These are phyloP conservation scores for Blastobotrys terrestris DNA, from an alignment of 805 yeast species.

Conservation along the genomic window DNA sequence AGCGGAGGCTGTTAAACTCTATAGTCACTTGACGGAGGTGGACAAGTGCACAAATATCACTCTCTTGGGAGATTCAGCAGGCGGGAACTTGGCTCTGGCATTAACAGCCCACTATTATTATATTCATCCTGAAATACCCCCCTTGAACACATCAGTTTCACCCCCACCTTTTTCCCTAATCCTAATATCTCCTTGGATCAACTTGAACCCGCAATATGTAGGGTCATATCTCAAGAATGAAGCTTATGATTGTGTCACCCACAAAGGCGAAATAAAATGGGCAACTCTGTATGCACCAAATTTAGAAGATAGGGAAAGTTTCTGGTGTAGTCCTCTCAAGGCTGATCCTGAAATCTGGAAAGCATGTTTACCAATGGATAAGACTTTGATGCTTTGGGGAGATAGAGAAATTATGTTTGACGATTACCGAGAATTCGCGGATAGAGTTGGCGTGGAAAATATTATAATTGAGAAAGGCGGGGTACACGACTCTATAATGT, in stretches of 20 bases:
- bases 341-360: slow-evolving; percentile 10
- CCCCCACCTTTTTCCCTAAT: slow-evolving; percentile 9
- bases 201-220: slow-evolving; percentile 8
- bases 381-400: slow-evolving; percentile 10
- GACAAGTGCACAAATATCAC: slow-evolving; percentile 11
- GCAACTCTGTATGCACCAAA: slow-evolving; percentile 6
- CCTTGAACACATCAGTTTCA: not conserved
- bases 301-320: not conserved
- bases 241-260: slow-evolving; percentile 5
- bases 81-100: slow-evolving; percentile 13
- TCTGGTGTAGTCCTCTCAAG: slow-evolving; percentile 12
- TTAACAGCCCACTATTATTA: slow-evolving; percentile 10
- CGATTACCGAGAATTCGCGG: not conserved
- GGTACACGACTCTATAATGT: slow-evolving; percentile 1
- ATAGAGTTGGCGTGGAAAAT: not conserved
- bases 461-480: not conserved
- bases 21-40: slow-evolving; percentile 9
- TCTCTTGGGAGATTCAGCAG: slow-evolving; percentile 16
- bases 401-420: slow-evolving; percentile 11
- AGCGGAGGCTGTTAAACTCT: slow-evolving; percentile 9
- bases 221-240: slow-evolving; percentile 10
- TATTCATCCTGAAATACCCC: slow-evolving; percentile 5
- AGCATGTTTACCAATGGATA: slow-evolving; percentile 10
- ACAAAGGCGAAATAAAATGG: slow-evolving; percentile 6
- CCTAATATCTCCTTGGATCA: slow-evolving; percentile 14